Evolutionary conservation across 495 filamentous ascomycete species (phyloP).

Genomic region (Entonaema liquescens): DNA sequence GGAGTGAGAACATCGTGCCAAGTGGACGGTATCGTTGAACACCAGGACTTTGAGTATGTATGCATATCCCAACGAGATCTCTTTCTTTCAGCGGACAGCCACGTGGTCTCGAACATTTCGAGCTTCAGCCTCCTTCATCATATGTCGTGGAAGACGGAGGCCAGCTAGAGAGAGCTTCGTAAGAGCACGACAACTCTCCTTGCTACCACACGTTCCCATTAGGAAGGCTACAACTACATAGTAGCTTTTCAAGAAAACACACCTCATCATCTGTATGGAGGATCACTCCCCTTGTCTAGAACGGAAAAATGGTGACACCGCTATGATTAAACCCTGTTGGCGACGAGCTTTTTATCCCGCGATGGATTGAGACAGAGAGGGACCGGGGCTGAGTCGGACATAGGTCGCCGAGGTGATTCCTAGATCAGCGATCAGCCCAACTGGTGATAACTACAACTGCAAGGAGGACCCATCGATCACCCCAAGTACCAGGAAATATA

Average conservation of each 20-base stretch:
- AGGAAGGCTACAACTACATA: conserved; percentile 4
- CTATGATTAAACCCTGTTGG: conserved; percentile 21
- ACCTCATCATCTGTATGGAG: conserved; percentile 28
- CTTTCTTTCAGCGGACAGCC: conserved; percentile 27
- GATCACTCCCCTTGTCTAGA: conserved; percentile 34
- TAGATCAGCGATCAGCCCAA: conserved; percentile 19
- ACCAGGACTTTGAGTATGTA: background rate
- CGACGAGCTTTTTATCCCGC: conserved; percentile 1
- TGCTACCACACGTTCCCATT: conserved; percentile 17
- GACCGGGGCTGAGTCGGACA: conserved; percentile 19
- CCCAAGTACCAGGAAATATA: conserved; percentile 21
- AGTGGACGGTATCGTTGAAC: conserved; percentile 17
- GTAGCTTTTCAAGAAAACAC: conserved; percentile 29
- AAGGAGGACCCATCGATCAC: conserved; percentile 22
- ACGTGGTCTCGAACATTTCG: conserved; percentile 39
- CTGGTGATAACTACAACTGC: conserved; percentile 29
- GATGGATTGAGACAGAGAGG: conserved; percentile 4
- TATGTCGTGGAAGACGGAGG: conserved; percentile 19
- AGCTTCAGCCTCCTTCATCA: conserved; percentile 31
- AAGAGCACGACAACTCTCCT: conserved; percentile 13
- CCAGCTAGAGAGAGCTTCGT: conserved; percentile 12
- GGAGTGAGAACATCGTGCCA: conserved; percentile 29
- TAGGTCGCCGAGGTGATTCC: conserved; percentile 12
- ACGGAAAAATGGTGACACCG: conserved; percentile 13
- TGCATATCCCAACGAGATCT: conserved; percentile 13